Conservation (phyloP, 2,329 filamentous ascomycete species). For the Penicillium sp. region DNA sequence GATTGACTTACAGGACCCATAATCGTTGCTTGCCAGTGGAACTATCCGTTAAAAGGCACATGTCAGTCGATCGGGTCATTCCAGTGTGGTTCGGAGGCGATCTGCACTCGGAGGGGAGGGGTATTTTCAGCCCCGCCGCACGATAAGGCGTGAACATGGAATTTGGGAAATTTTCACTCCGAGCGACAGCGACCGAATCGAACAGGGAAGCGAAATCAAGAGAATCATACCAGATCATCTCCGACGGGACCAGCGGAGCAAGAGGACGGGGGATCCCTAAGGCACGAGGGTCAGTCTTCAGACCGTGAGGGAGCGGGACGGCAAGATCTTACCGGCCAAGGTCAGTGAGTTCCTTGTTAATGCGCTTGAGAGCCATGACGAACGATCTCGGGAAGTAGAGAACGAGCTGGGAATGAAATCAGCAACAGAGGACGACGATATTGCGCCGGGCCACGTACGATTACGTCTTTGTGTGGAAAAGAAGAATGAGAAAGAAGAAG, state of each 20-base stretch:
- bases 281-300: slow-evolving; percentile 10
- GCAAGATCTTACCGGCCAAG: slow-evolving; percentile 44
- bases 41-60: slow-evolving; percentile 51
- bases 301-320: slow-evolving; percentile 3
- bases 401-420: neutral
- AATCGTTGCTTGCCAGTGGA: slow-evolving; percentile 99
- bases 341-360: slow-evolving; percentile 51
- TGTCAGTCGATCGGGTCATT: slow-evolving; percentile 1
- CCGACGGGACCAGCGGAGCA: slow-evolving; percentile 96
- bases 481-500: slow-evolving; percentile 27
- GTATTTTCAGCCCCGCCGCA: slow-evolving; percentile 21
- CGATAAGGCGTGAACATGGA: slow-evolving; percentile 11
- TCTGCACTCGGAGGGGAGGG: neutral
- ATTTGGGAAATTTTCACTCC: slow-evolving; percentile 1
- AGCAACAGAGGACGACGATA: neutral
- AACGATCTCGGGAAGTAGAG: slow-evolving; percentile 28
- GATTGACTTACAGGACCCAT: slow-evolving; percentile 86
- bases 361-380: slow-evolving; percentile 49
- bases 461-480: slow-evolving; percentile 29
- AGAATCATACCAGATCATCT: slow-evolving; percentile 81
- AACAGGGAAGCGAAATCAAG: slow-evolving; percentile 3
- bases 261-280: slow-evolving; percentile 92
- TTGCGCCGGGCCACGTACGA: slow-evolving; percentile 15
- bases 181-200: slow-evolving; percentile 9
- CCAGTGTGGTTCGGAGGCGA: neutral